These are phyloP conservation scores for Pholiota conissans DNA, from an alignment of 768 basidiomycete species.

Conservation along the genomic window DNA sequence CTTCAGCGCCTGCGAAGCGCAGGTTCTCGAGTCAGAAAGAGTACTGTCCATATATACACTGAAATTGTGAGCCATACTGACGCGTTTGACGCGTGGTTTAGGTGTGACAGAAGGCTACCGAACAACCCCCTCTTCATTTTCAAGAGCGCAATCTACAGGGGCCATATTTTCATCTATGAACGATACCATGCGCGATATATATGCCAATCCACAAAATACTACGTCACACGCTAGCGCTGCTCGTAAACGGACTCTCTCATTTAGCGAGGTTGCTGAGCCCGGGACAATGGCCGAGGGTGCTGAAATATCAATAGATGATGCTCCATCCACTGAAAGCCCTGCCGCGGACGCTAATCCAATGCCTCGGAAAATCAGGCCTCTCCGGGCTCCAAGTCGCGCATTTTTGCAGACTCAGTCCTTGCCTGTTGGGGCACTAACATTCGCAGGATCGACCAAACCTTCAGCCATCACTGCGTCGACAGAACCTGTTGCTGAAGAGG, in stretches of 20 bases:
- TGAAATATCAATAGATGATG: not conserved
- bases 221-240: constrained; percentile 8
- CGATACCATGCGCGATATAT: constrained; percentile 54
- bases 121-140: constrained; percentile 37
- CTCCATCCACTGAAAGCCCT: not conserved
- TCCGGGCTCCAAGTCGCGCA: constrained; percentile 34
- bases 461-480: constrained; percentile 7
- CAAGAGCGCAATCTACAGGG: constrained; percentile 39
- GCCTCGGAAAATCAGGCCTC: constrained; percentile 38
- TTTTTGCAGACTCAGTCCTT: constrained; percentile 38
- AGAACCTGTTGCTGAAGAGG: constrained; percentile 33
- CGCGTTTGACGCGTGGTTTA: constrained; percentile 33
- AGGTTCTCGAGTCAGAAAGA: constrained; percentile 59
- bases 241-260: constrained; percentile 39
- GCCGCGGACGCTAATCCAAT: not conserved
- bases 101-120: constrained; percentile 64
- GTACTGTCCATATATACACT: constrained; percentile 34
- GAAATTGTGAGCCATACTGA: constrained; percentile 6
- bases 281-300: not conserved
- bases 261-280: constrained; percentile 15
- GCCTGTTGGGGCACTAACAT: constrained; percentile 27
- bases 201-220: constrained; percentile 16
- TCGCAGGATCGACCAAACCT: constrained; percentile 6
- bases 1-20: constrained; percentile 54
- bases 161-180: constrained; percentile 55